Percentiles rank a stretch among this genome's conserved stretches.
Evolutionary conservation across 768 basidiomycete species (phyloP).

Genomic region (Termitomyces sp.): DNA sequence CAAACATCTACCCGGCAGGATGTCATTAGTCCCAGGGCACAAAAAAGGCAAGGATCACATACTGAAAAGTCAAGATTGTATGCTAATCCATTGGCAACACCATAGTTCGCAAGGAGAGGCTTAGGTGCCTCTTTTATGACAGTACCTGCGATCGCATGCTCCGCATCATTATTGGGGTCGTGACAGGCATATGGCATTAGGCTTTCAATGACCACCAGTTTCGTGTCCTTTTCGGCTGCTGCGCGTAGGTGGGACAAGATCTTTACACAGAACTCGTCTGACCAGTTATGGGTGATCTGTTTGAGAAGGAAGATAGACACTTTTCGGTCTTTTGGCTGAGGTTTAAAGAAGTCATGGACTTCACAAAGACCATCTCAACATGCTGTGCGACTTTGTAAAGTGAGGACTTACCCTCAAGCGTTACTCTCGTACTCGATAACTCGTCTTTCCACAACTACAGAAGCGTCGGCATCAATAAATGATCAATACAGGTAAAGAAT

Average conservation of each 20-base stretch:
- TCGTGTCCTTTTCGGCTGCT: neutral
- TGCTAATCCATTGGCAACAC: conserved; percentile 29
- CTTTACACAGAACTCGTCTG: conserved; percentile 3
- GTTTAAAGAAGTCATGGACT: conserved; percentile 7
- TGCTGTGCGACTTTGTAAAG: neutral
- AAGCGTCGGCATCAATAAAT: neutral
- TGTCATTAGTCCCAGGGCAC: neutral
- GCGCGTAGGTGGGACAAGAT: conserved; percentile 2
- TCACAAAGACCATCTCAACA: neutral
- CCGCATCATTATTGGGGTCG: neutral
- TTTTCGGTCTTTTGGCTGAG: neutral
- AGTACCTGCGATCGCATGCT: conserved; percentile 16
- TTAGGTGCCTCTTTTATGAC: conserved; percentile 9
- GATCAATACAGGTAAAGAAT: neutral
- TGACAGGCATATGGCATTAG: conserved; percentile 6
- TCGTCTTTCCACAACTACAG: neutral
- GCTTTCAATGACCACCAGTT: conserved; percentile 5
- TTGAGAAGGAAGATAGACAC: conserved; percentile 3
- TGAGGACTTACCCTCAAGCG: conserved; percentile 1
- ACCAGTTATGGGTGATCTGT: conserved; percentile 7
- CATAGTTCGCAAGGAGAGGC: conserved; percentile 37
- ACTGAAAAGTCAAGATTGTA: conserved; percentile 15
- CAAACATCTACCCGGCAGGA: conserved; percentile 29
- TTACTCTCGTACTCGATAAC: neutral
- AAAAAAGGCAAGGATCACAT: neutral